Base-by-base conservation (phyloP, 192 early-diverging fungal species). In the Gigaspora rosea region DNA sequence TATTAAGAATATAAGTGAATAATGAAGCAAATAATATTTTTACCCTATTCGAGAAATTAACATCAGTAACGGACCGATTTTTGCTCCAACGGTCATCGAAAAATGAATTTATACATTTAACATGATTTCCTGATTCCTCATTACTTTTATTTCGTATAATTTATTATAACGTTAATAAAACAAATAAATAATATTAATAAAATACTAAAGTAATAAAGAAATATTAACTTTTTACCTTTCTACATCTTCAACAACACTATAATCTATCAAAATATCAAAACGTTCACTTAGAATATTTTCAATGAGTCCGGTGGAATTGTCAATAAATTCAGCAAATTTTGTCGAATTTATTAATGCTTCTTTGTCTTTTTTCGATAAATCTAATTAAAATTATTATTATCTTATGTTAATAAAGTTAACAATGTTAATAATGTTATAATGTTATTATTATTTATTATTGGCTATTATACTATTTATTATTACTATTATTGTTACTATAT, bases 221-320 rank as follows among this genome's bases (percentile, higher is more conserved):
- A 41, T 7, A 41, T 0, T 41, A 41, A 41, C 41, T 41, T 83
- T 82, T 83, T 82, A 90, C 90, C 80, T 82, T 47, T 85, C 86
- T 20, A 82, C 78, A 52, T 89, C 88, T 13, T 83, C 61, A 9
- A 86, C 87, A 41, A 92, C 84, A 79, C 90, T 92, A 86, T 99
- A 99, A 87, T 99, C 97, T 56, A 89, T 92, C 90, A 99, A 90
- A 78, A 92, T 90, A 83, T 98, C 97, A 78, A 95, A 98, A 68
- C 86, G 85, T 66, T 94, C 90, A 78, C 91, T 91, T 84, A 99
- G 82, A 22, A 94, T 96, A 36, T 96, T 83, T 80, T 98, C 96
- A 73, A 98, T 81, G 73, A 97, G 81, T 80, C 94, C 96, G 15
- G 95, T 88, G 41, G 94, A 93, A 50, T 85, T 81, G 54, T 97